A percentile compares a stretch with the other conserved stretches of the same genome.
Evolutionary conservation across 148 eudicot species (phyloP).

Genomic region (Arbutus unedo): DNA sequence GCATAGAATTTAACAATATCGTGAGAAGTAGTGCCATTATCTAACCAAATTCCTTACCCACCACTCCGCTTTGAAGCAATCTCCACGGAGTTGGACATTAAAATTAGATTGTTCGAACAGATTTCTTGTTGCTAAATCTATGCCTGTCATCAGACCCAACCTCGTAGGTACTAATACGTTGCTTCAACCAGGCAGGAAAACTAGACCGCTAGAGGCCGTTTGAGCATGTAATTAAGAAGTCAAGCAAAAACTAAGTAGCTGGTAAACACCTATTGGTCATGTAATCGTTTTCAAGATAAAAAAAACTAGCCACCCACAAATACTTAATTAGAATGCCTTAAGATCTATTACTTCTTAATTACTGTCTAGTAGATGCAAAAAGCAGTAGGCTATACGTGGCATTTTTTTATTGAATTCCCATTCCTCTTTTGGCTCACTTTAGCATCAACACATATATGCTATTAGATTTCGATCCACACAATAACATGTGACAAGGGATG

Average conservation of each 20-base stretch:
- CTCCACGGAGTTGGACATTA: too few species aligned
- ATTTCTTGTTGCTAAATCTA: too few species aligned
- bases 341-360: slow-evolving; percentile 7
- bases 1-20: too few species aligned
- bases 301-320: slow-evolving; percentile 24
- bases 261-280: slow-evolving; percentile 24
- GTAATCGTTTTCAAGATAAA: slow-evolving; percentile 30
- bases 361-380: slow-evolving; percentile 28
- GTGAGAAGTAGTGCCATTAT: too few species aligned
- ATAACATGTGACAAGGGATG: too few species aligned
- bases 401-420: slow-evolving; percentile 19
- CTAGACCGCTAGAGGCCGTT: too few species aligned
- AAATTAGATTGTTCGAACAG: too few species aligned
- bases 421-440: slow-evolving; percentile 14
- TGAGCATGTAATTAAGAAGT: slow-evolving; percentile 35
- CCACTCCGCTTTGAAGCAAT: too few species aligned
- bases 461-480: slow-evolving; percentile 16
- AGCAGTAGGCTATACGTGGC: slow-evolving; percentile 43
- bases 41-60: too few species aligned
- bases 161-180: too few species aligned
- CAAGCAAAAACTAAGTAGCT: slow-evolving; percentile 33
- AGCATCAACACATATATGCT: slow-evolving; percentile 13
- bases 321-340: slow-evolving; percentile 19
- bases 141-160: too few species aligned
- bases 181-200: too few species aligned